Base-by-base conservation (phyloP, 176 grass and related monocot genomes). In the Oropetium thomaeum region DNA sequence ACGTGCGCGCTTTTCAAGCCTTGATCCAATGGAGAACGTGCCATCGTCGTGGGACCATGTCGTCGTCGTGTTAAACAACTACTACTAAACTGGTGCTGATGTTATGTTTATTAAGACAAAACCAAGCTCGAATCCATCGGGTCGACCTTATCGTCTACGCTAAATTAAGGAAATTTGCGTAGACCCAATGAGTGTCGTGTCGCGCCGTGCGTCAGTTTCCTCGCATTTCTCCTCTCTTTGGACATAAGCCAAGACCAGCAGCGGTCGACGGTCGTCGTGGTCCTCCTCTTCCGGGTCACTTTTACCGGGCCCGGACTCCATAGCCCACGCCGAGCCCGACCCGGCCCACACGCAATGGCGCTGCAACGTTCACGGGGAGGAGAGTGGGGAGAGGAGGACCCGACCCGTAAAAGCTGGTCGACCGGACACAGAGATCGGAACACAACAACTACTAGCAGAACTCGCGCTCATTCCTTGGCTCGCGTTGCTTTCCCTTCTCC, bases 331-430 rank as follows among this genome's bases (percentile, higher is more conserved):
- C 54, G 19, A 15, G 47, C 49, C 69, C 55, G 40, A 17, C 25
- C 39, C 54, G n/a, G 15, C 38, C 20, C 15, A 39, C 70, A 11
- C 25, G 27, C 27, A 33, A 5, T 16, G 3, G 22, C 38, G 11
- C 28, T 39, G 73, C 72, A 61, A 44, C 55, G 37, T 60, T 74
- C 10, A n/a, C 72, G 72, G 55, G 38, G 55, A 60, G 9, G 38
- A n/a, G n/a, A n/a, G n/a, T n/a, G n/a, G n/a, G n/a, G n/a, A n/a
- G n/a, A n/a, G n/a, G n/a, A n/a, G n/a, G n/a, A n/a, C n/a, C n/a
- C n/a, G n/a, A n/a, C n/a, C n/a, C n/a, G n/a, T 8, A 1, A 2
- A 16, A 16, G 52, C 52, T 42, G 27, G 37, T 43, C 31, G 58
- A 34, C 73, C 58, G 62, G 31, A 39, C 72, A 75, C 55, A 27